Percentiles rank a stretch among this genome's conserved stretches.
Conservation (phyloP, 305 asterid genomes). For the Withania somnifera region DNA sequence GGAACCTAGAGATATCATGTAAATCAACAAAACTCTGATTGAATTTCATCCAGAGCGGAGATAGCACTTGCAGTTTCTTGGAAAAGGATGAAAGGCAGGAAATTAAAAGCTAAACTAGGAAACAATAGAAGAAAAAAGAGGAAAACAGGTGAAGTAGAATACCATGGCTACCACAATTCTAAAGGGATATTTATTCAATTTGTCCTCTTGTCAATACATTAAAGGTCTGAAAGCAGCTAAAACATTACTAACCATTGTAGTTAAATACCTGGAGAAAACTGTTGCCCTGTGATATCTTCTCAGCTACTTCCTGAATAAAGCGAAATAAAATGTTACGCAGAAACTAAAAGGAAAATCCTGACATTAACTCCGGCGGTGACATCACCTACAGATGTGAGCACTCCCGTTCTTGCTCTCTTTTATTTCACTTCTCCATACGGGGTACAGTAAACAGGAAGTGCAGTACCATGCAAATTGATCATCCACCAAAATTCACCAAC, state of each 20-base stretch:
- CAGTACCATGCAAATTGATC: not conserved
- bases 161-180: not conserved
- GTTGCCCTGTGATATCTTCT: not conserved
- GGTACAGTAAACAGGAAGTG: not conserved
- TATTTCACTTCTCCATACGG: not conserved
- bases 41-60: not conserved
- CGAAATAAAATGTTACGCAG: not conserved
- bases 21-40: not conserved
- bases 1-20: not conserved
- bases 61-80: not conserved
- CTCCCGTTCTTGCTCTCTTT: not conserved
- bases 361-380: not conserved
- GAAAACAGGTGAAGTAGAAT: not conserved
- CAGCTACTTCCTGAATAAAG: not conserved
- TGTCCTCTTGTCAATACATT: not conserved
- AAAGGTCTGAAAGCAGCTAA: not conserved
- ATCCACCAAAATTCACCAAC: not conserved
- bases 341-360: not conserved
- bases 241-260: not conserved
- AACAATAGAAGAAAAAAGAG: not conserved
- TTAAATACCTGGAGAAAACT: not conserved
- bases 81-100: not conserved
- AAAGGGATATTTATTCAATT: not conserved
- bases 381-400: not conserved
- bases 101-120: not conserved